These are phyloP conservation scores for Talaromyces rugulosus DNA, from an alignment of 2,329 filamentous ascomycete species.

Conservation along the genomic window DNA sequence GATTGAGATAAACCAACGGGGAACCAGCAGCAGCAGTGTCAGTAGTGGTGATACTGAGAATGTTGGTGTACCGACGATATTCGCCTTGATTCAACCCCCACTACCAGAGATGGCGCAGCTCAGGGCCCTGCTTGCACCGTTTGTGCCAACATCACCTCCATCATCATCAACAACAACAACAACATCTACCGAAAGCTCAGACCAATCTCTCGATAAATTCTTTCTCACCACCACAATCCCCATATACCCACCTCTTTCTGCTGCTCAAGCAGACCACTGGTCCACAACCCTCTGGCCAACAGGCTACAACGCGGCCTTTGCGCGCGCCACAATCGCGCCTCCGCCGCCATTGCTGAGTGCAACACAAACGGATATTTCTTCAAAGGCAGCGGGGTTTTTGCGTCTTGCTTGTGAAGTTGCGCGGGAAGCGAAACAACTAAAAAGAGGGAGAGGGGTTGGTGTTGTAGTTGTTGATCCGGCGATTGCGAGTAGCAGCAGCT, in stretches of 20 bases:
- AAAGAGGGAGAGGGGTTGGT: constrained; percentile 37
- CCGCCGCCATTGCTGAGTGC: constrained; percentile 34
- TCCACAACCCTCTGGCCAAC: constrained; percentile 40
- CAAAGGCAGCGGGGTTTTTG: constrained; percentile 35
- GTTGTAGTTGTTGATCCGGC: constrained; percentile 41
- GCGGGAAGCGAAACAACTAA: constrained; percentile 31
- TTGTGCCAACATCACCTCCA: constrained; percentile 19
- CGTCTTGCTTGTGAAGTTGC: constrained; percentile 37
- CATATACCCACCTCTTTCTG: constrained; percentile 36
- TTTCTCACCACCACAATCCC: constrained; percentile 35
- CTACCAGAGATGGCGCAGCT: constrained; percentile 32
- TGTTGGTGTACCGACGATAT: constrained; percentile 29
- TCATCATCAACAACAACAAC: neutral
- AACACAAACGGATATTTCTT: constrained; percentile 31
- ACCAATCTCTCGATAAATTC: neutral
- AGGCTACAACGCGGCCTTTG: constrained; percentile 42
- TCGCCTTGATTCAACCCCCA: constrained; percentile 39
- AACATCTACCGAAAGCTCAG: constrained; percentile 1
- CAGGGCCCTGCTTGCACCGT: constrained; percentile 33
- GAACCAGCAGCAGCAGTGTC: neutral
- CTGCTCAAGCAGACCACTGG: constrained; percentile 40
- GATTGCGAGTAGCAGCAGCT: constrained; percentile 25
- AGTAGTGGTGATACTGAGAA: neutral
- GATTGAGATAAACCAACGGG: neutral
- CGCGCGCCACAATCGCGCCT: constrained; percentile 39